A percentile compares a stretch with the other conserved stretches of the same genome.
phyloP scores from a whole-genome alignment of 2,329 filamentous ascomycete species.

The Fusarium sarcochroum region DNA sequence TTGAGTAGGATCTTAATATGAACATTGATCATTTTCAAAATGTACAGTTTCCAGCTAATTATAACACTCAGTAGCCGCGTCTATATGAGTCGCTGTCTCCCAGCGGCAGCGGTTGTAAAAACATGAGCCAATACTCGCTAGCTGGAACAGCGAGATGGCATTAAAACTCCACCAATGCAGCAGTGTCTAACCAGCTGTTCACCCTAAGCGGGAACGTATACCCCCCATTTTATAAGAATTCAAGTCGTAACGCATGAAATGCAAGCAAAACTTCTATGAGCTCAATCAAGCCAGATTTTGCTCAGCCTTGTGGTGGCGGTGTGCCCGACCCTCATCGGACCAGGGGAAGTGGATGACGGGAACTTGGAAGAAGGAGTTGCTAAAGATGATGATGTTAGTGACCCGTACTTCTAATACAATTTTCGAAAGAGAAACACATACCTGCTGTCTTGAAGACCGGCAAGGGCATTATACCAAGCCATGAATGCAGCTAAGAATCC shows the following conservation, averaged over 20 bases:
- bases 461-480: conserved; percentile 90
- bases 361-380: conserved; percentile 90
- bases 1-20: background rate
- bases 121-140: conserved; percentile 14
- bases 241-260: conserved; percentile 42
- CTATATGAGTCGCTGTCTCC: conserved; percentile 18
- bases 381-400: conserved; percentile 61
- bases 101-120: conserved; percentile 5
- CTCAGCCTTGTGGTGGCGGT: conserved; percentile 62
- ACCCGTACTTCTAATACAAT: background rate
- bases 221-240: conserved; percentile 31
- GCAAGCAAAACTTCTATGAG: conserved; percentile 17
- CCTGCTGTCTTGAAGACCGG: conserved; percentile 82
- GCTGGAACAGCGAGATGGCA: conserved; percentile 17
- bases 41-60: conserved; percentile 36
- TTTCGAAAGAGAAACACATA: conserved; percentile 54
- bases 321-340: conserved; percentile 81
- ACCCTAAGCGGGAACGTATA: background rate
- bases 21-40: conserved; percentile 28
- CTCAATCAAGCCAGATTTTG: conserved; percentile 43
- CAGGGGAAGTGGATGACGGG: conserved; percentile 96
- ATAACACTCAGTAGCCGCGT: conserved; percentile 25
- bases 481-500: conserved; percentile 85
- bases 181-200: background rate
- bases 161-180: conserved; percentile 27